These are phyloP conservation scores for Apiotrichum brassicae DNA, from an alignment of 1,284 basidiomycete genomes.

Conservation along the genomic window DNA sequence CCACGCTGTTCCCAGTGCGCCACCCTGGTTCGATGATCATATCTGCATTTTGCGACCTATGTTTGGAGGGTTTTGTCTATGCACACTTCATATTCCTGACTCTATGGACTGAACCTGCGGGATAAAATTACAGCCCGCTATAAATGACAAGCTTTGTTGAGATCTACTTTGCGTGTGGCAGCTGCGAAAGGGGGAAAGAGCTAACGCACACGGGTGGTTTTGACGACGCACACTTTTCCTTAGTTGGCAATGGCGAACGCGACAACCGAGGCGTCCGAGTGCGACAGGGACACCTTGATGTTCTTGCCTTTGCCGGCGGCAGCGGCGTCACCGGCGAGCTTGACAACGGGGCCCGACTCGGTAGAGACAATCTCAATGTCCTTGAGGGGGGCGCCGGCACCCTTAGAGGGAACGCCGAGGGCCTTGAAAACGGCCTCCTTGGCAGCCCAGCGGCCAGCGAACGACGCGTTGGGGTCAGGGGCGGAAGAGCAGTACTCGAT, in stretches of 20 bases:
- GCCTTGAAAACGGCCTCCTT: slow-evolving; percentile 99
- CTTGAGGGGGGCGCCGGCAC: slow-evolving; percentile 85
- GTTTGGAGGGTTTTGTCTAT: not conserved
- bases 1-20: no score
- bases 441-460: slow-evolving; percentile 93
- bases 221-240: not conserved
- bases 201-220: not conserved
- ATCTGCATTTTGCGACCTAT: not conserved
- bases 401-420: slow-evolving; percentile 82
- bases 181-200: not conserved
- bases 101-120: slow-evolving; percentile 4
- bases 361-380: slow-evolving; percentile 90
- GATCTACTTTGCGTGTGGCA: not conserved
- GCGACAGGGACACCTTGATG: slow-evolving; percentile 79
- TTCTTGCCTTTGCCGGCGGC: slow-evolving; percentile 66
- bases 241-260: slow-evolving; percentile 47
- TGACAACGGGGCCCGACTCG: slow-evolving; percentile 58
- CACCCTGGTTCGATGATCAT: no score
- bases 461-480: slow-evolving; percentile 79
- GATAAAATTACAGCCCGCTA: slow-evolving; percentile 6
- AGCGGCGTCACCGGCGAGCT: slow-evolving; percentile 75
- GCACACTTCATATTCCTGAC: slow-evolving; percentile 7
- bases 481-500: slow-evolving; percentile 80
- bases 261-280: slow-evolving; percentile 51
- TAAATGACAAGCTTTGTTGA: slow-evolving; percentile 2